Evolutionary conservation across 2,329 filamentous ascomycete species (phyloP).

Genomic region (Elsinoe ampelina): DNA sequence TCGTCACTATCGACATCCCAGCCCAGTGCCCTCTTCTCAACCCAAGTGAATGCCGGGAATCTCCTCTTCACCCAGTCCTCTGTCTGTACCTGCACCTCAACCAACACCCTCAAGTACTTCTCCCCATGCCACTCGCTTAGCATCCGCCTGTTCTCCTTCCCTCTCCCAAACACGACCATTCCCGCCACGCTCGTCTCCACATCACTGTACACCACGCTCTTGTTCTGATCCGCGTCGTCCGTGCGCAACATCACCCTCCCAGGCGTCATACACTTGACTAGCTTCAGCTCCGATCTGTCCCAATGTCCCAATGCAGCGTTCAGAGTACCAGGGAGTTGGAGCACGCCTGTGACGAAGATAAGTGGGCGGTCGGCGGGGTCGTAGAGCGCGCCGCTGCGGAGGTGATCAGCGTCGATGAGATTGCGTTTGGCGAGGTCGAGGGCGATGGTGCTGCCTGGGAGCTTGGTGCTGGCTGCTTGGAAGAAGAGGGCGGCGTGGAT

Average conservation of each 20-base stretch:
- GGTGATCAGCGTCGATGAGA: slow-evolving; percentile 18
- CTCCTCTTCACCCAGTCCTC: background rate
- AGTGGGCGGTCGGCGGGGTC: slow-evolving; percentile 45
- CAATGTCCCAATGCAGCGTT: slow-evolving; percentile 29
- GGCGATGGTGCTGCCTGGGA: slow-evolving; percentile 16
- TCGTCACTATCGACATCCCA: background rate
- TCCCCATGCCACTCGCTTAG: slow-evolving; percentile 9
- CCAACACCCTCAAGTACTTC: background rate
- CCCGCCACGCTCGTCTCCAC: slow-evolving; percentile 33
- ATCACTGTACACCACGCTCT: background rate
- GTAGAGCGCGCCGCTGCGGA: slow-evolving; percentile 44
- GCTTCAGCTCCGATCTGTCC: slow-evolving; percentile 27
- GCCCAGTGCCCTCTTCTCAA: background rate
- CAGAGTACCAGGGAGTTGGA: slow-evolving; percentile 41
- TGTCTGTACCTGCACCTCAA: slow-evolving; percentile 6
- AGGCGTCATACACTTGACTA: slow-evolving; percentile 21
- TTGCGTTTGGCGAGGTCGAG: slow-evolving; percentile 23
- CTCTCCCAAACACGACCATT: slow-evolving; percentile 33
- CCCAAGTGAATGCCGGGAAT: slow-evolving; percentile 6
- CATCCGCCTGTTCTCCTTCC: background rate
- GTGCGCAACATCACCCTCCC: background rate
- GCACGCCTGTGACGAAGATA: slow-evolving; percentile 42
- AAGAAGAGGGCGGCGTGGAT: background rate
- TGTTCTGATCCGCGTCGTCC: slow-evolving; percentile 22
- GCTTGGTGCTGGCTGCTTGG: slow-evolving; percentile 1